Evolutionary conservation across 1,284 basidiomycete genomes (phyloP).

Genomic region (Cutaneotrichosporon dermatis): DNA sequence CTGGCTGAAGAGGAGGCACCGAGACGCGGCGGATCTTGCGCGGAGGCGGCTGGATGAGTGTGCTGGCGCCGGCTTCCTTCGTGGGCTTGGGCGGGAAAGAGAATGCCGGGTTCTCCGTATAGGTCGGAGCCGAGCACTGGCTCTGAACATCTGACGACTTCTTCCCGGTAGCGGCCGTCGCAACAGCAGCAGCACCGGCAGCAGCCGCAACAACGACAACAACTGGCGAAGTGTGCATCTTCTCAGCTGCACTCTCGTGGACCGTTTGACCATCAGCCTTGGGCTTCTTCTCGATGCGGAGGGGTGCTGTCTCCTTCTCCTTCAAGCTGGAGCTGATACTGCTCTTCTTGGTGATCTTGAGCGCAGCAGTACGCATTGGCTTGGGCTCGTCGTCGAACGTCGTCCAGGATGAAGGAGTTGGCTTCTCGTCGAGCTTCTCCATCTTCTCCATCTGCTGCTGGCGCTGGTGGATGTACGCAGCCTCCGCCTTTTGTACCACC

Average conservation of each 20-base stretch:
- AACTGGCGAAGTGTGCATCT: background rate
- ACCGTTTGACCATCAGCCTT: background rate
- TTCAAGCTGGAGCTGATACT: background rate
- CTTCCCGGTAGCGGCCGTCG: background rate
- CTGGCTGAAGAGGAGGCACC: background rate
- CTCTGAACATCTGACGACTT: background rate
- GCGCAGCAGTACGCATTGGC: background rate
- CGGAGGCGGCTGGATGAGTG: background rate
- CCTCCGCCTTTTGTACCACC: conserved; percentile 2
- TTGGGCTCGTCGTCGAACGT: background rate
- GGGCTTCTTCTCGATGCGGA: background rate
- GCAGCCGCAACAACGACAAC: background rate
- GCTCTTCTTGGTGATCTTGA: conserved; percentile 3
- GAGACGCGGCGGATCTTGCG: conserved; percentile 2
- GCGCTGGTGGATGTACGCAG: conserved; percentile 1
- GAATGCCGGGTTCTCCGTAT: background rate
- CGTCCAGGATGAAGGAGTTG: background rate
- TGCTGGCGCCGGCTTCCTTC: background rate
- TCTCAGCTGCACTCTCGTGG: too few species aligned
- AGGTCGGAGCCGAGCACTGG: background rate
- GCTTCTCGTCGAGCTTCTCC: conserved; percentile 1
- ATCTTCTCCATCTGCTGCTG: background rate
- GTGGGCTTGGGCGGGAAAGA: conserved; percentile 2
- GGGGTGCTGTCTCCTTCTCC: background rate
- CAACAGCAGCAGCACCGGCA: background rate